Evolutionary conservation across 345 rosid genomes (phyloP).

Genomic region (Mangifera indica): DNA sequence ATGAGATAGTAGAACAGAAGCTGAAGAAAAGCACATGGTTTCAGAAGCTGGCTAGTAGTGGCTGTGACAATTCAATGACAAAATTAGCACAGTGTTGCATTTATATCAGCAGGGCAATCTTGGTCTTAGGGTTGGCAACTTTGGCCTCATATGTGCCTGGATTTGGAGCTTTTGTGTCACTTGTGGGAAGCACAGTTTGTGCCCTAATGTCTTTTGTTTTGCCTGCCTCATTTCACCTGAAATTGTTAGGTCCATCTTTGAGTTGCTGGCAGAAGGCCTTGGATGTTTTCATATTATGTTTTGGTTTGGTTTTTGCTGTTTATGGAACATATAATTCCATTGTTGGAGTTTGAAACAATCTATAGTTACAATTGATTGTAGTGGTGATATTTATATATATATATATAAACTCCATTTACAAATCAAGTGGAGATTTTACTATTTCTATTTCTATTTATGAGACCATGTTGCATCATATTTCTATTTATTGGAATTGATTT

Average conservation of each 20-base stretch:
- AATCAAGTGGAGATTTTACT: no score
- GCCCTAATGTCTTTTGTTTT: constrained; percentile 79
- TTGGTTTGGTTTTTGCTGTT: constrained; percentile 66
- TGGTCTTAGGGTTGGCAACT: constrained; percentile 57
- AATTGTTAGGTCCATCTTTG: constrained; percentile 61
- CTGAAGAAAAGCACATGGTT: constrained; percentile 43
- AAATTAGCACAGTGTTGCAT: constrained; percentile 31
- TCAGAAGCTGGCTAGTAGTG: constrained; percentile 33
- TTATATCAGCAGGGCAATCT: constrained; percentile 47
- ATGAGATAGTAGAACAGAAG: constrained; percentile 83
- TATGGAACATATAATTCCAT: constrained; percentile 70
- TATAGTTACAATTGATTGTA: no score
- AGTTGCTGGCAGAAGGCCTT: constrained; percentile 53
- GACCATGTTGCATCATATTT: no score
- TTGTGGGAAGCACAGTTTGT: constrained; percentile 79
- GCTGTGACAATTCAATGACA: constrained; percentile 29
- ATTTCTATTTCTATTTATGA: no score
- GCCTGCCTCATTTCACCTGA: constrained; percentile 76
- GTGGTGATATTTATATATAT: no score
- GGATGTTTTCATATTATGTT: constrained; percentile 54
- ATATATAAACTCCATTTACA: no score
- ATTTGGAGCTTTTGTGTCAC: constrained; percentile 65
- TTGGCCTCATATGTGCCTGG: constrained; percentile 75
- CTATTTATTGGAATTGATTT: no score
- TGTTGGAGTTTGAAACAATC: constrained; percentile 39